Percentiles rank a stretch among this genome's conserved stretches.
Evolutionary conservation across 225 moss, liverwort and hornwort genomes (phyloP).

Genomic region (Marchantia polymorpha): DNA sequence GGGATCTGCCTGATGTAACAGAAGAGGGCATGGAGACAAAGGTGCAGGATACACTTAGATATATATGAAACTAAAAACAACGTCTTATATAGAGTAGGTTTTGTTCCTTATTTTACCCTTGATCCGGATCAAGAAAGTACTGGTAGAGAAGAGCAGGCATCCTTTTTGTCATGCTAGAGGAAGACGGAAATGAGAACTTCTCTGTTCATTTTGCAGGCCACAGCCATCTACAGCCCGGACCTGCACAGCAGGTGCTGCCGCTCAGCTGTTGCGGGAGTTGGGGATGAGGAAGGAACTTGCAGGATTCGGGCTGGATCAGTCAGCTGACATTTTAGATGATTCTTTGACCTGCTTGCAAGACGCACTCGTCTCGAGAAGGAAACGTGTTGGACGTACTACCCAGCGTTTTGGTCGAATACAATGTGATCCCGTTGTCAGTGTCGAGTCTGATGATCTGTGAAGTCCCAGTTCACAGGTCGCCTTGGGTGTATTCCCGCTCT

Average conservation of each 20-base stretch:
- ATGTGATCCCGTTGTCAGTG: background rate
- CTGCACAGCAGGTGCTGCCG: constrained; percentile 75
- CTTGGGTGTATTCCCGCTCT: too few species aligned
- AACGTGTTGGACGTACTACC: constrained; percentile 58
- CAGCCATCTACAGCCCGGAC: constrained; percentile 61
- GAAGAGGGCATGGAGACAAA: too few species aligned
- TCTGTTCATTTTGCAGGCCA: constrained; percentile 40
- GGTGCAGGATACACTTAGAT: too few species aligned
- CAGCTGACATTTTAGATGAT: constrained; percentile 54
- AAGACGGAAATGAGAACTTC: background rate
- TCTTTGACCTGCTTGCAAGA: constrained; percentile 52
- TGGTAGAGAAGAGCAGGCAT: too few species aligned
- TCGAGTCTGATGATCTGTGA: too few species aligned
- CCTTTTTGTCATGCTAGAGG: too few species aligned
- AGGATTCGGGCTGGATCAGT: constrained; percentile 32
- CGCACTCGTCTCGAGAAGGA: constrained; percentile 70
- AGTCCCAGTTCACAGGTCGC: too few species aligned
- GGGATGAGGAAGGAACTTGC: constrained; percentile 40
- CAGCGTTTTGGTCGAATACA: constrained; percentile 30
- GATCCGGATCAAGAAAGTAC: too few species aligned
- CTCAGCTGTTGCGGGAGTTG: constrained; percentile 65
- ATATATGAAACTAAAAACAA: too few species aligned
- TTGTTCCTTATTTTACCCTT: too few species aligned
- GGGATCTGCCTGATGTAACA: too few species aligned
- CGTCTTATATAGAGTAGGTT: too few species aligned